These are phyloP conservation scores for Lasiosphaeriaceae sp. DNA, from an alignment of 495 filamentous ascomycete species.

Conservation along the genomic window DNA sequence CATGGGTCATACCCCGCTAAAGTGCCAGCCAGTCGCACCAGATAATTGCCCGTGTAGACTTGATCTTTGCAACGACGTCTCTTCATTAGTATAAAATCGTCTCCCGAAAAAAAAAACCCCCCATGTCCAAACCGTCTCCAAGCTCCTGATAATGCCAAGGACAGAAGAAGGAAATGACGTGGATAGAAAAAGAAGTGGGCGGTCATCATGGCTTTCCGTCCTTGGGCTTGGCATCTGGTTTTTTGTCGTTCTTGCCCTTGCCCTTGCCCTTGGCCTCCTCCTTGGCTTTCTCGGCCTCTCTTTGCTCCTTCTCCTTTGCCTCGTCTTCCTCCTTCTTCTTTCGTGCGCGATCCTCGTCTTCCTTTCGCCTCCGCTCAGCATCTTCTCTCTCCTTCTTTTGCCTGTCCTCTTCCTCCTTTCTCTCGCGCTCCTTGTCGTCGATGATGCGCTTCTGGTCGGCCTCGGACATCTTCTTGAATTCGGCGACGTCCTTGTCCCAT, in stretches of 20 bases:
- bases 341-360: conserved; percentile 17
- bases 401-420: conserved; percentile 25
- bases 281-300: not conserved
- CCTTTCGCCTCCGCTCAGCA: conserved; percentile 16
- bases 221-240: not conserved
- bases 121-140: not conserved
- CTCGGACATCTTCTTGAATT: conserved; percentile 41
- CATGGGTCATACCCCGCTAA: not conserved
- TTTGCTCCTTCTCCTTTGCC: conserved; percentile 7
- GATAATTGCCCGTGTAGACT: not conserved
- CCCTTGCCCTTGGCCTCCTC: not conserved
- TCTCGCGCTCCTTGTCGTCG: conserved; percentile 32
- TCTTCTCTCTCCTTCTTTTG: conserved; percentile 23
- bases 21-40: not conserved
- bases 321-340: conserved; percentile 16
- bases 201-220: not conserved
- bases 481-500: conserved; percentile 54
- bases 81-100: not conserved
- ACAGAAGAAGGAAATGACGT: not conserved
- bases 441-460: conserved; percentile 49
- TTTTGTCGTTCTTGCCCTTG: not conserved
- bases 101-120: not conserved
- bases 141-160: not conserved
- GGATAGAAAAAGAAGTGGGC: not conserved
- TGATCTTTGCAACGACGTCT: not conserved